These are phyloP conservation scores for Candida sojae DNA, from an alignment of 1,139 yeast species.

Conservation along the genomic window DNA sequence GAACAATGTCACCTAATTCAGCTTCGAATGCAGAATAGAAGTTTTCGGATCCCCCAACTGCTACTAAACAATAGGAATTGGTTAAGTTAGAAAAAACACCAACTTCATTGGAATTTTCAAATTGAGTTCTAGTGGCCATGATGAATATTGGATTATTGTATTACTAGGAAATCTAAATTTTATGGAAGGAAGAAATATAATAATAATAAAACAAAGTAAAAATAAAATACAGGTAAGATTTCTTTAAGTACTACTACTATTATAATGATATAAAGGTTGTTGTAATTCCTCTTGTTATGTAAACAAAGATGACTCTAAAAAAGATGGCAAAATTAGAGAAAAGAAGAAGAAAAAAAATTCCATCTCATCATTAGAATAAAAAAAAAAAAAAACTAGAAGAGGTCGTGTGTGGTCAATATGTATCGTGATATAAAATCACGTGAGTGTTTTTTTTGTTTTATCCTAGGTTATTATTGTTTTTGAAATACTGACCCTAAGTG, in stretches of 20 bases:
- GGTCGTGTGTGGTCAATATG: background rate
- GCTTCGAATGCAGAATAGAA: constrained; percentile 98
- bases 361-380: background rate
- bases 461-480: no score
- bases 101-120: constrained; percentile 97
- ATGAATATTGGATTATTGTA: background rate
- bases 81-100: constrained; percentile 98
- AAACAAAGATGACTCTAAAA: constrained; percentile 5
- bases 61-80: constrained; percentile 93
- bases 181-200: background rate
- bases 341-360: background rate
- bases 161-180: background rate
- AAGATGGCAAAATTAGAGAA: background rate
- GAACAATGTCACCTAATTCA: constrained; percentile 93
- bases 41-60: constrained; percentile 98
- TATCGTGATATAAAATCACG: no score
- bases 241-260: background rate
- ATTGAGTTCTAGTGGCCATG: constrained; percentile 61
- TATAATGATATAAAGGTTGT: background rate
- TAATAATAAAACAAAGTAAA: background rate
- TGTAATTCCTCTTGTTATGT: constrained; percentile 1
- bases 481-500: no score
- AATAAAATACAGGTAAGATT: background rate
- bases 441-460: no score
- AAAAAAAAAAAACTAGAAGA: background rate